Percentiles rank a stretch among this genome's conserved stretches.
Evolutionary conservation across 495 filamentous ascomycete species (phyloP).

Genomic region (Alectoria sarmentosa): DNA sequence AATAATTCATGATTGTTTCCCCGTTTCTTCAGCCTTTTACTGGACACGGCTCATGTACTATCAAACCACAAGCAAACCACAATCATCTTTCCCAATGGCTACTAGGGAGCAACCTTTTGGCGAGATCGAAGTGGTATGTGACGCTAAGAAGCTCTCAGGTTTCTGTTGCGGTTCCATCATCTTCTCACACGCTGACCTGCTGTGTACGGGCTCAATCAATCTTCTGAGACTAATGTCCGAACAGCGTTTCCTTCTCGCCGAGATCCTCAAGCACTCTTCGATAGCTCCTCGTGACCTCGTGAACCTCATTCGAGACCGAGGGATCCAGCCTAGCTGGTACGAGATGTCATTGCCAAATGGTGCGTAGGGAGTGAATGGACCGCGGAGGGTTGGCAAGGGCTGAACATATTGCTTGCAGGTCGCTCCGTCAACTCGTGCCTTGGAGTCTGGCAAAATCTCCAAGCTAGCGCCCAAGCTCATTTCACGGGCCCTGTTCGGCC

Average conservation of each 20-base stretch:
- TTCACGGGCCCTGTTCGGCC: conserved; percentile 16
- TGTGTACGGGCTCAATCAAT: conserved; percentile 2
- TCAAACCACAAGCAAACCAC: background rate
- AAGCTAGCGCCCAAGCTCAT: conserved; percentile 6
- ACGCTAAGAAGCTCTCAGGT: background rate
- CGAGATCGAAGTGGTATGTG: conserved; percentile 54
- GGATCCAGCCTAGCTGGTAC: conserved; percentile 47
- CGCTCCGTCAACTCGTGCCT: conserved; percentile 39
- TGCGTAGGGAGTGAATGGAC: conserved; percentile 27
- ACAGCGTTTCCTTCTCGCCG: conserved; percentile 49
- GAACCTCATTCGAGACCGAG: conserved; percentile 42
- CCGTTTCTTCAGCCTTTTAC: background rate
- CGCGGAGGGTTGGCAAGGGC: conserved; percentile 15
- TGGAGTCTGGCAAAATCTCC: conserved; percentile 29
- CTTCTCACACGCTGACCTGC: background rate
- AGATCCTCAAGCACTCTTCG: conserved; percentile 53
- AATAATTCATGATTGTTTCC: conserved; percentile 3
- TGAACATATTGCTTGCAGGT: conserved; percentile 27
- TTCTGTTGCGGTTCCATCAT: background rate
- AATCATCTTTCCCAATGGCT: conserved; percentile 15
- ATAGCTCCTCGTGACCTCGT: conserved; percentile 44
- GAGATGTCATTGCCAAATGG: conserved; percentile 52
- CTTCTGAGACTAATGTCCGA: conserved; percentile 14
- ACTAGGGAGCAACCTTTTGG: conserved; percentile 45
- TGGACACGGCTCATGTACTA: background rate